Base-by-base conservation (phyloP, 305 asterid species). In the Fraxinus xanthoxyloides region DNA sequence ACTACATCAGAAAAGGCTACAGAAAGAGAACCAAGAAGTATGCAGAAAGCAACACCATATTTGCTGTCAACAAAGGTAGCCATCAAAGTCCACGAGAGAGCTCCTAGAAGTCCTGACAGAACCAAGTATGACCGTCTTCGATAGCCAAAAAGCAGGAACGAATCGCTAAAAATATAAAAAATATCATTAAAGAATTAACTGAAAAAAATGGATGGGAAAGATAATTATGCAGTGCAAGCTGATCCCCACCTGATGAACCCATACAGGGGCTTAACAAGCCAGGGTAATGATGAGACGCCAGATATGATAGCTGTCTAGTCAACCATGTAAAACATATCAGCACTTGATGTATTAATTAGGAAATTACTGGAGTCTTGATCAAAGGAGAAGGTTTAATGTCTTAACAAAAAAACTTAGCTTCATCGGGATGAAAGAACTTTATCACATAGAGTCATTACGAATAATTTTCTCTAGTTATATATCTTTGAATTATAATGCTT, bases 1-100 rank as follows among this genome's bases (percentile, higher is more conserved):
- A 95, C 99, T 31, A 95, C 99, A 83, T 95, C 99, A 3, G 98
- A 93, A 84, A 94, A 91, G 76, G 99, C 99, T 21, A 95, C 97
- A 77, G 99, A 94, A 79, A 95, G 93, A 72, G 98, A 95, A 84
- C 99, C 99, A 83, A 92, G 91, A 85, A 94, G 90, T 38, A 90
- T 91, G 90, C 96, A 95, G 81, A 93, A 93, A 61, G 94, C 93
- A 83, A 92, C 95, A 3, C 93, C 89, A 75, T 93, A 95, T 86
- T 95, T 95, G 93, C 91, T 86, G 77, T 92, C 94, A 74, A 92
- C 99, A 82, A 88, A 80, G 73, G 93, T 86, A 78, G 97, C 96
- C 99, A 95, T 93, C 90, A 95, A 89, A 86, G 87, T 86, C 99
- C 99, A 95, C 5, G 99, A 95, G 67, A 95, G 87, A 46, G 99